Evolutionary conservation across 345 rosid genomes (phyloP).

Genomic region (Combretum micranthum): DNA sequence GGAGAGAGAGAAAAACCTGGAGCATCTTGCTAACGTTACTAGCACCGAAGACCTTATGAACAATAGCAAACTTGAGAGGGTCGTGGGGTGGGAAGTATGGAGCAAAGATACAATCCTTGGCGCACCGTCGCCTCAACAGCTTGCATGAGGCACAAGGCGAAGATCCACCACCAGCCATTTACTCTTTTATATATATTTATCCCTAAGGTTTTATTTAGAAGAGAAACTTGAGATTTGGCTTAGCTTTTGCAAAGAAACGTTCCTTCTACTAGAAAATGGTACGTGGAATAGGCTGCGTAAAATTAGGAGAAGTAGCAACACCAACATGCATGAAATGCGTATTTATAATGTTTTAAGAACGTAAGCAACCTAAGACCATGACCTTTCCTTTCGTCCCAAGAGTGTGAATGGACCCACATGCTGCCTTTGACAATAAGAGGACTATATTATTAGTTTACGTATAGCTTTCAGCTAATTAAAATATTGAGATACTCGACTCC

Average conservation of each 20-base stretch:
- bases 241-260: too few species aligned
- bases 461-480: too few species aligned
- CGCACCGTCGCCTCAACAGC: conserved; percentile 68
- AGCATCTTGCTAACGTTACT: conserved; percentile 88
- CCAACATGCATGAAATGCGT: conserved; percentile 13
- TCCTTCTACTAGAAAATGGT: not conserved
- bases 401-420: conserved; percentile 24
- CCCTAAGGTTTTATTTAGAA: too few species aligned
- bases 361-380: too few species aligned
- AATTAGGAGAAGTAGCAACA: not conserved
- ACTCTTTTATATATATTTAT: not conserved
- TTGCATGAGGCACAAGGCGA: conserved; percentile 91
- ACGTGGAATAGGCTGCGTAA: not conserved
- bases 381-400: not conserved
- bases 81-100: conserved; percentile 86
- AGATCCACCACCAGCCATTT: conserved; percentile 45
- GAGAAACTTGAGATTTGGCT: too few species aligned
- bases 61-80: conserved; percentile 75
- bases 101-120: conserved; percentile 77
- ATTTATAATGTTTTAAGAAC: conserved; percentile 36
- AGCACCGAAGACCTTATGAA: conserved; percentile 85
- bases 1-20: conserved; percentile 37
- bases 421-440: conserved; percentile 4
- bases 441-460: not conserved
- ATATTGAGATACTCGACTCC: too few species aligned